Percentiles rank a stretch among this genome's conserved stretches.
phyloP scores from a whole-genome alignment of 2,329 filamentous ascomycete species.

The Fonsecaea pugnacius region DNA sequence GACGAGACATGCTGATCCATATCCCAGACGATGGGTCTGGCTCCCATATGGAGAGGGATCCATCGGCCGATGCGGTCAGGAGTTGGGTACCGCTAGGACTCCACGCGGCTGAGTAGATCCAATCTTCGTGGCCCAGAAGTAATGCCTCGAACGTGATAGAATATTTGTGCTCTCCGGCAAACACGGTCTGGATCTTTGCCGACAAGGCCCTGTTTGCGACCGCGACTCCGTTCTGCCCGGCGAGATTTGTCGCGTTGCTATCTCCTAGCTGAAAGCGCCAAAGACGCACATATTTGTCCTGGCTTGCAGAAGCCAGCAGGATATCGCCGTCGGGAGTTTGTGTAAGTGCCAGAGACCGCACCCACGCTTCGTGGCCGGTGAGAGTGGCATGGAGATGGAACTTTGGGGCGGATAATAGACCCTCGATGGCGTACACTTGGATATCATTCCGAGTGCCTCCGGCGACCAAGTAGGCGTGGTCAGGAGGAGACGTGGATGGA shows the following conservation, averaged over 20 bases:
- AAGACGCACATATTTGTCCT: conserved; percentile 94
- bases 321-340: conserved; percentile 70
- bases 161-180: conserved; percentile 65
- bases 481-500: conserved; percentile 53
- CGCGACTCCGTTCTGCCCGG: conserved; percentile 56
- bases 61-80: conserved; percentile 90
- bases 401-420: conserved; percentile 45
- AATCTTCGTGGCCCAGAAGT: conserved; percentile 93
- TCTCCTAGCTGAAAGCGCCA: conserved; percentile 81
- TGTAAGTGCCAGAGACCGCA: conserved; percentile 80
- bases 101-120: conserved; percentile 92
- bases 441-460: conserved; percentile 82
- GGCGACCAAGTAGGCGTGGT: conserved; percentile 70
- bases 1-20: conserved; percentile 82
- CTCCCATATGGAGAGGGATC: conserved; percentile 92
- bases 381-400: conserved; percentile 79
- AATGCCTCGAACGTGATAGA: conserved; percentile 92
- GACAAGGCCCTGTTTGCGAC: conserved; percentile 63
- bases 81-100: conserved; percentile 66
- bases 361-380: conserved; percentile 91
- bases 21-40: conserved; percentile 81
- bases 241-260: conserved; percentile 38
- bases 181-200: conserved; percentile 85
- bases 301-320: conserved; percentile 87
- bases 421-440: conserved; percentile 72